A percentile compares a stretch with the other conserved stretches of the same genome.
These are phyloP conservation scores for Ustilago trichophora DNA, from an alignment of 1,284 basidiomycete species.

Conservation along the genomic window DNA sequence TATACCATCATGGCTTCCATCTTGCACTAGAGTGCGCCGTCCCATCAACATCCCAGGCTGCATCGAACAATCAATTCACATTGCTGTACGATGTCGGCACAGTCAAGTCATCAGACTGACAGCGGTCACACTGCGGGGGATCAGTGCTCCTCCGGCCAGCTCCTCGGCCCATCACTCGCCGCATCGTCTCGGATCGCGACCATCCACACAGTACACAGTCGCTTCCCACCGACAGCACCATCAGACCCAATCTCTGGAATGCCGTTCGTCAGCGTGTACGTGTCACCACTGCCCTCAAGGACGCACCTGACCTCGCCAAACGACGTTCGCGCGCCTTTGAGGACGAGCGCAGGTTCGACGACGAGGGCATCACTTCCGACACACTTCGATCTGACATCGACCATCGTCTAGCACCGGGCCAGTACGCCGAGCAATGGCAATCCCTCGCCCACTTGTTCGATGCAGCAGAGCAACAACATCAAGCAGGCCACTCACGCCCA, in stretches of 20 bases:
- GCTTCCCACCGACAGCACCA: conserved; percentile 22
- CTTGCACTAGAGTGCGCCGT: too few relatives aligned
- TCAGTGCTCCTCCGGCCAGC: conserved; percentile 24
- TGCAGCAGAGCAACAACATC: background rate
- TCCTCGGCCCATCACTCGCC: conserved; percentile 31
- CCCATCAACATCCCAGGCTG: too few relatives aligned
- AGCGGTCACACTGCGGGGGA: conserved; percentile 4
- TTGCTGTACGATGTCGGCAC: conserved; percentile 4
- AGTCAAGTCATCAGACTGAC: background rate
- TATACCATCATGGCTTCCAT: too few relatives aligned
- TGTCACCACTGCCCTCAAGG: conserved; percentile 32
- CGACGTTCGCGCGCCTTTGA: conserved; percentile 33
- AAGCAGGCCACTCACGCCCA: conserved; percentile 6
- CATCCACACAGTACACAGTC: conserved; percentile 35
- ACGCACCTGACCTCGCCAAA: conserved; percentile 1
- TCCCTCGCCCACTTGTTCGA: conserved; percentile 55
- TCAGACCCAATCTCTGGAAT: conserved; percentile 34
- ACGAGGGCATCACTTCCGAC: conserved; percentile 51
- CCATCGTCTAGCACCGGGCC: conserved; percentile 34
- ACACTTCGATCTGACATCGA: conserved; percentile 33
- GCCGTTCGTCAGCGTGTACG: conserved; percentile 42
- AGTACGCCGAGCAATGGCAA: conserved; percentile 56
- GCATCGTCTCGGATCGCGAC: conserved; percentile 34
- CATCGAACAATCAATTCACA: too few relatives aligned
- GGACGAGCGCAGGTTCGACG: conserved; percentile 44